A percentile compares a stretch with the other conserved stretches of the same genome.
Evolutionary conservation across 2,329 filamentous ascomycete genomes (phyloP).

Genomic region (Pyrenophora seminiperda): DNA sequence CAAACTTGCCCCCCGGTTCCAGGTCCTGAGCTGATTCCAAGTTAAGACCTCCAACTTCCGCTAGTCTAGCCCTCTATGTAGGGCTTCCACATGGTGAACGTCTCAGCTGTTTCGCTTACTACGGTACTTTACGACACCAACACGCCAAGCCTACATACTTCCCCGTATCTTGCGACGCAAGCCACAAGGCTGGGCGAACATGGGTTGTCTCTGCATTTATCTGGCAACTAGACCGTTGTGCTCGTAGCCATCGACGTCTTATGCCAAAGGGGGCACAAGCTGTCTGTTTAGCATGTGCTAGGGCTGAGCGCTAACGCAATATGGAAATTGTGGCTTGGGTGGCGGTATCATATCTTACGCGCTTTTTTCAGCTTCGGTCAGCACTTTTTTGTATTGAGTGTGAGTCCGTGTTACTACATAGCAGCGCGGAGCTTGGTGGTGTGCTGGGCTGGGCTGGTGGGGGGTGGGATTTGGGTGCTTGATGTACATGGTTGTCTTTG

Average conservation of each 20-base stretch:
- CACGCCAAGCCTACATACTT: constrained; percentile 1
- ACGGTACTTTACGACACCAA: not conserved
- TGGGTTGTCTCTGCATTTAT: not conserved
- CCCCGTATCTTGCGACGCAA: not conserved
- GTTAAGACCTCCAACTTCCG: not conserved
- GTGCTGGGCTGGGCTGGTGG: no score
- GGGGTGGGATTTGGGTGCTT: no score
- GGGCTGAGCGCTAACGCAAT: no score
- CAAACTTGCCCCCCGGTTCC: no score
- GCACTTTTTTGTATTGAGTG: no score
- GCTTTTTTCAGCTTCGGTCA: no score
- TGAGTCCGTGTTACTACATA: no score
- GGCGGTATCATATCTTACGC: no score
- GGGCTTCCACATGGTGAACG: not conserved
- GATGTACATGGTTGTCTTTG: no score
- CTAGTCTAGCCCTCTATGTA: not conserved
- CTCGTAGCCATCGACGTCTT: constrained; percentile 6
- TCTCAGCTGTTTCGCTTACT: constrained; percentile 4
- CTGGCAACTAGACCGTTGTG: not conserved
- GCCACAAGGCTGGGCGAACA: constrained; percentile 5
- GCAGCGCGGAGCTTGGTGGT: no score
- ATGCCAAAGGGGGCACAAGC: not conserved
- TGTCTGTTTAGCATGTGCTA: no score
- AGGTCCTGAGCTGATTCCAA: not conserved
- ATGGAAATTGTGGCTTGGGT: no score